Conservation (phyloP, 2,329 filamentous ascomycete species). For the Mollisiaceae sp. region DNA sequence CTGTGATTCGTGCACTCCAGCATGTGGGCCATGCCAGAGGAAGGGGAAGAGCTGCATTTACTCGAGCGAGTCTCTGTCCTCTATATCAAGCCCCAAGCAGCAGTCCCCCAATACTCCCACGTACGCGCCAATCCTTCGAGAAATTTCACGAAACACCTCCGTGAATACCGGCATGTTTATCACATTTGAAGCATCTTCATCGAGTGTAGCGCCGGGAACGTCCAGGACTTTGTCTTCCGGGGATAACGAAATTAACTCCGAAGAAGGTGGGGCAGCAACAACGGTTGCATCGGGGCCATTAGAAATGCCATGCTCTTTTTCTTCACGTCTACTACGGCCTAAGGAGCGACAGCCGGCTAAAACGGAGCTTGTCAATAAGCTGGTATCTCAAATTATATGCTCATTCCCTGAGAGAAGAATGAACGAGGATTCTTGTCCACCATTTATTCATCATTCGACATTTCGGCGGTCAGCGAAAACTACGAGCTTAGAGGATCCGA, state of each 20-base stretch:
- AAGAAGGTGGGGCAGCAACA: neutral
- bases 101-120: neutral
- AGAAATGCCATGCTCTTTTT: neutral
- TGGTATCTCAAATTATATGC: constrained; percentile 8
- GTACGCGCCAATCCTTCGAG: too few species aligned
- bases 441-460: constrained; percentile 11
- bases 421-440: constrained; percentile 1
- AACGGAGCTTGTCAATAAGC: constrained; percentile 5
- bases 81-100: neutral
- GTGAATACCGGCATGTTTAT: neutral
- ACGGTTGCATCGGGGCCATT: neutral
- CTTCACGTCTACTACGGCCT: constrained; percentile 12
- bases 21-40: constrained; percentile 6
- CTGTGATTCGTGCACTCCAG: constrained; percentile 8
- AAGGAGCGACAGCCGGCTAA: neutral
- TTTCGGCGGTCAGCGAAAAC: neutral
- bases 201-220: neutral
- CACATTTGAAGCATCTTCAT: neutral
- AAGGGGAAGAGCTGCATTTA: constrained; percentile 8
- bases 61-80: neutral
- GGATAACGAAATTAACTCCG: neutral
- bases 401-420: constrained; percentile 12
- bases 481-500: neutral
- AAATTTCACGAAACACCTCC: neutral
- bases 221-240: neutral